phyloP scores from a whole-genome alignment of 1,284 basidiomycete species.

The Austroboletus niveus region DNA sequence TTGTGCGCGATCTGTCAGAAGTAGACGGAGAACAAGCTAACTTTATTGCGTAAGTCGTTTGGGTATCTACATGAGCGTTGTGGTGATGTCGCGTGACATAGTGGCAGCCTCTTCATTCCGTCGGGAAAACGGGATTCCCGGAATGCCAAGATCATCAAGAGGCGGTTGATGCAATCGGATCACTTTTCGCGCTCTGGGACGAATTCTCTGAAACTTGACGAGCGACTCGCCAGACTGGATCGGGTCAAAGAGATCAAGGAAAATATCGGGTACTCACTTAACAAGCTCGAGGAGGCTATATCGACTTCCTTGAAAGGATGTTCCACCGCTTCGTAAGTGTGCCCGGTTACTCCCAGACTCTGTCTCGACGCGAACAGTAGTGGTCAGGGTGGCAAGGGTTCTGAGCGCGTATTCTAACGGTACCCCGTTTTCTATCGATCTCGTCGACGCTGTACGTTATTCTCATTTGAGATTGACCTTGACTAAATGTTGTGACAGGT shows the following conservation, averaged over 20 bases:
- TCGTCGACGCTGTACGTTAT: conserved; percentile 37
- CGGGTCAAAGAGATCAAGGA: conserved; percentile 28
- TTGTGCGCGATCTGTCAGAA: conserved; percentile 32
- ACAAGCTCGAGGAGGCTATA: conserved; percentile 17
- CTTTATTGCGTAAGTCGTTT: conserved; percentile 22
- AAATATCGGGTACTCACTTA: conserved; percentile 26
- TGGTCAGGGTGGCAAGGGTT: conserved; percentile 23
- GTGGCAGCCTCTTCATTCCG: conserved; percentile 33
- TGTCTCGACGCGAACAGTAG: background rate
- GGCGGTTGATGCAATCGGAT: conserved; percentile 23
- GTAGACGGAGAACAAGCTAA: conserved; percentile 11
- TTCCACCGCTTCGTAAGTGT: conserved; percentile 36
- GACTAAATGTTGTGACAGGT: conserved; percentile 25
- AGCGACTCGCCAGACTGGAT: conserved; percentile 26
- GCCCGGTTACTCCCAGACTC: background rate
- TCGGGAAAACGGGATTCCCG: conserved; percentile 20
- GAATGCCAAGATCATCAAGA: conserved; percentile 27
- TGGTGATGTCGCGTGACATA: conserved; percentile 8
- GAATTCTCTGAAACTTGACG: background rate
- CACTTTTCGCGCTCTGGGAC: conserved; percentile 13
- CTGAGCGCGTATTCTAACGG: conserved; percentile 36
- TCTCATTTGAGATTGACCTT: background rate
- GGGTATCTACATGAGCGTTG: background rate
- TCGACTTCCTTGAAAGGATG: conserved; percentile 18
- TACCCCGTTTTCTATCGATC: conserved; percentile 38